A percentile compares a stretch with the other conserved stretches of the same genome.
Evolutionary conservation across 176 grass and related monocot genomes (phyloP).

Genomic region (Alopecurus myosuroides): DNA sequence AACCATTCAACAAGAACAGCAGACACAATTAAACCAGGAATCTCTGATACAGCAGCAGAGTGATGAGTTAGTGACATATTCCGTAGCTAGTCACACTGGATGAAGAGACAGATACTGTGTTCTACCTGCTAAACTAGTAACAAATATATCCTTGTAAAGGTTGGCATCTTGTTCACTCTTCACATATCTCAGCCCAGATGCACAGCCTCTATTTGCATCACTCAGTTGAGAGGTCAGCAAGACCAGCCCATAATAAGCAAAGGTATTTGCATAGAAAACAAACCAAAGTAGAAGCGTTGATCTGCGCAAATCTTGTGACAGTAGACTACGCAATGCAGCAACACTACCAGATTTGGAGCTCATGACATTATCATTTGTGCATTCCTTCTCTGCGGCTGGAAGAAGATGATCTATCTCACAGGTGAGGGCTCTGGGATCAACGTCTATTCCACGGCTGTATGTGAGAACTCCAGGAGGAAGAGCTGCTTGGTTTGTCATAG

Average conservation of each 20-base stretch:
- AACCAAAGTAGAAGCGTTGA: conserved; percentile 86
- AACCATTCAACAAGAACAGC: conserved; percentile 59
- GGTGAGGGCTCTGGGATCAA: conserved; percentile 7
- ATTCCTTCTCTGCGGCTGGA: conserved; percentile 16
- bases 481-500: conserved; percentile 34
- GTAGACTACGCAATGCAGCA: conserved; percentile 34
- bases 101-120: not conserved
- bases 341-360: conserved; percentile 30
- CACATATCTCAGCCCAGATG: conserved; percentile 17
- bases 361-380: conserved; percentile 9
- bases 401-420: conserved; percentile 44
- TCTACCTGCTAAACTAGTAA: conserved; percentile 73
- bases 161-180: not conserved
- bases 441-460: conserved; percentile 20
- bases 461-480: conserved; percentile 72
- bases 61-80: not conserved
- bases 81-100: not conserved
- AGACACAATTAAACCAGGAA: conserved; percentile 64
- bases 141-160: conserved; percentile 74
- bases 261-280: conserved; percentile 76
- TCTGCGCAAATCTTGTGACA: conserved; percentile 56
- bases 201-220: conserved; percentile 43
- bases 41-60: conserved; percentile 35
- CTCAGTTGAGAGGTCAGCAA: conserved; percentile 62
- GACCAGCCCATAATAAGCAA: conserved; percentile 79